Conservation (phyloP, 441 rosid species). For the Viola pubescens region DNA sequence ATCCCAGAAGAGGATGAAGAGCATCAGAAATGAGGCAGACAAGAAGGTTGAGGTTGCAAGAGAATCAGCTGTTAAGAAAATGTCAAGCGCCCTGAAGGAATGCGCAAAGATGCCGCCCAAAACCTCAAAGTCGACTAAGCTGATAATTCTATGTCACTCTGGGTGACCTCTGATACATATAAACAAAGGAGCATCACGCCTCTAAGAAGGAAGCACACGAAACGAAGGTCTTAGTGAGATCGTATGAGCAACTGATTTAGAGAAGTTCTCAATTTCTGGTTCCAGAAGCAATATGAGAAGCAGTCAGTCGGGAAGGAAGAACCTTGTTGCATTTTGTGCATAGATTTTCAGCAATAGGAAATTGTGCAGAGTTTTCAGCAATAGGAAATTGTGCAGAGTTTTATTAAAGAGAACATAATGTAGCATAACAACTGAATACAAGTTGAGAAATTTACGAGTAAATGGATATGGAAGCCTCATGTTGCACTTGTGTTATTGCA, state of each 20-base stretch:
- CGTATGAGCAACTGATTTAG: slow-evolving; percentile 97
- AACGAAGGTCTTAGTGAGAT: too few relatives aligned
- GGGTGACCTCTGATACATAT: too few relatives aligned
- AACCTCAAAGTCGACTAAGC: background rate
- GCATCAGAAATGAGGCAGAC: background rate
- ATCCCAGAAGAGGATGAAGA: background rate
- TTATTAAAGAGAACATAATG: background rate
- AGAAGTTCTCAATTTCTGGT: slow-evolving; percentile 97
- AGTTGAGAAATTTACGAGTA: slow-evolving; percentile 53
- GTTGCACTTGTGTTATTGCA: slow-evolving; percentile 16
- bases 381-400: background rate
- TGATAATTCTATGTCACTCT: background rate
- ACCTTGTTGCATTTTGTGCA: slow-evolving; percentile 70
- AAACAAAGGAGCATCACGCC: too few relatives aligned
- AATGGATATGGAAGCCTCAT: slow-evolving; percentile 99
- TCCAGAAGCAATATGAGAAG: slow-evolving; percentile 91
- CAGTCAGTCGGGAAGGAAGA: slow-evolving; percentile 61
- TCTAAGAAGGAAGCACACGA: too few relatives aligned
- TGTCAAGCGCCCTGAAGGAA: background rate
- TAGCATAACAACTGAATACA: background rate
- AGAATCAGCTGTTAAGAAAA: background rate
- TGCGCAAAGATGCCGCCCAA: background rate
- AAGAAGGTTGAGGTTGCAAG: background rate
- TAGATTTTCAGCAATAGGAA: slow-evolving; percentile 2
- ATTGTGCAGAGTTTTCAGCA: background rate